Evolutionary conservation across 805 yeast species (phyloP).

Genomic region (Candida ortonii): DNA sequence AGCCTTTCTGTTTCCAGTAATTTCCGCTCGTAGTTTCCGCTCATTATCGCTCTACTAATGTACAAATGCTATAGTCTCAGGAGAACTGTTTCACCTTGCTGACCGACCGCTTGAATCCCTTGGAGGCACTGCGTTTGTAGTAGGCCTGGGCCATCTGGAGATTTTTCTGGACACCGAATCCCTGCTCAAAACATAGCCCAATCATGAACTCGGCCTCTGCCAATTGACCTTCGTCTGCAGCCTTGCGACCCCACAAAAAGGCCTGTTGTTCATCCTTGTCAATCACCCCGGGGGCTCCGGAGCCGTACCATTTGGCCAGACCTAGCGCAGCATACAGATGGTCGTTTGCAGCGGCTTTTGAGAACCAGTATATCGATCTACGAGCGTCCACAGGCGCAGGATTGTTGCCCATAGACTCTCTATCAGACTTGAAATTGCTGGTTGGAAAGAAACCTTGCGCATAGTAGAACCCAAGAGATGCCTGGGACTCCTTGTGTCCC

Average conservation of each 20-base stretch:
- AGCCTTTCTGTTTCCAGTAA: too few relatives aligned
- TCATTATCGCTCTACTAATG: background rate
- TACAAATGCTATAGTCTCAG: background rate
- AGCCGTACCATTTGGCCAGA: slow-evolving; percentile 72
- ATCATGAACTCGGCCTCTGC: slow-evolving; percentile 66
- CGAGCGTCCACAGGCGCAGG: slow-evolving; percentile 46
- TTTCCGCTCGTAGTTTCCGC: too few relatives aligned
- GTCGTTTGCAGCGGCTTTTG: slow-evolving; percentile 61
- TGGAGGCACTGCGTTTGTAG: slow-evolving; percentile 58
- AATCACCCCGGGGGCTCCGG: slow-evolving; percentile 59
- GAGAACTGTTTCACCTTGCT: slow-evolving; percentile 33
- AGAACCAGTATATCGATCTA: slow-evolving; percentile 71
- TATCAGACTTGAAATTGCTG: slow-evolving; percentile 32
- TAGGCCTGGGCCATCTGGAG: slow-evolving; percentile 43
- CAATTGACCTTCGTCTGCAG: slow-evolving; percentile 55
- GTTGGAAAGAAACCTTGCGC: slow-evolving; percentile 57
- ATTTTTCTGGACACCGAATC: slow-evolving; percentile 52
- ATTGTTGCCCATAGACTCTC: slow-evolving; percentile 22
- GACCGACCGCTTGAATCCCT: slow-evolving; percentile 58
- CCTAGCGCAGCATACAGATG: slow-evolving; percentile 70
- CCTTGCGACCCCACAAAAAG: slow-evolving; percentile 60
- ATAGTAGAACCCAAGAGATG: slow-evolving; percentile 66
- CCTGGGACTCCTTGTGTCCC: slow-evolving; percentile 65
- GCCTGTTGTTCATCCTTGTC: slow-evolving; percentile 61
- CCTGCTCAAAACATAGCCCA: slow-evolving; percentile 66